Evolutionary conservation across 257 asterid species (phyloP).

Genomic region (Verbascum thapsus): DNA sequence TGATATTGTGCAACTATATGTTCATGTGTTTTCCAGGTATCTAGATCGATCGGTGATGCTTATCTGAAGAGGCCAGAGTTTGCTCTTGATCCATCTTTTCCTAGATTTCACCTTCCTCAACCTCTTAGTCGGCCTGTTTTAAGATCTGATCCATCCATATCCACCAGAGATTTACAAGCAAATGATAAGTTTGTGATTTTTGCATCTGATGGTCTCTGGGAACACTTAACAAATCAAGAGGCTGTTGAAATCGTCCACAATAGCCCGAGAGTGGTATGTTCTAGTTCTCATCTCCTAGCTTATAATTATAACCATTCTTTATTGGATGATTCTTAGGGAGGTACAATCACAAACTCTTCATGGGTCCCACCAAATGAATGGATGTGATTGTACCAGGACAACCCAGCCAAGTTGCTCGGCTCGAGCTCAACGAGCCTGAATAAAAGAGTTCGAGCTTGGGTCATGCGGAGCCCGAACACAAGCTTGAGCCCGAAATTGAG

Average conservation of each 20-base stretch:
- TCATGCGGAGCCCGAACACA: too few relatives aligned
- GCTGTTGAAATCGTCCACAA: conserved; percentile 75
- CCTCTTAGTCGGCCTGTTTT: conserved; percentile 64
- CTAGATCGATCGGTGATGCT: conserved; percentile 92
- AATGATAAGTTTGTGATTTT: conserved; percentile 73
- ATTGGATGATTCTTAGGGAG: too few relatives aligned
- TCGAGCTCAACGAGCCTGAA: too few relatives aligned
- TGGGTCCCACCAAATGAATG: too few relatives aligned
- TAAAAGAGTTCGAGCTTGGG: too few relatives aligned
- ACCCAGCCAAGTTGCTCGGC: too few relatives aligned
- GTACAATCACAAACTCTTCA: too few relatives aligned
- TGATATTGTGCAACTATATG: neutral
- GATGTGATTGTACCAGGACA: too few relatives aligned
- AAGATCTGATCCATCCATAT: conserved; percentile 69
- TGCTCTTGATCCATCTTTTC: conserved; percentile 51
- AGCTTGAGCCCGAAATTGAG: too few relatives aligned
- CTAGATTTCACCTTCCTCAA: conserved; percentile 62
- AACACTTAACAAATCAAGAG: conserved; percentile 66
- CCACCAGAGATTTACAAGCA: conserved; percentile 42
- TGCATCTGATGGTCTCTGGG: conserved; percentile 97
- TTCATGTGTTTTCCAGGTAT: conserved; percentile 50
- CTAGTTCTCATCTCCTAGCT: neutral
- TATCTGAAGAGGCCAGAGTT: conserved; percentile 78
- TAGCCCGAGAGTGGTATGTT: conserved; percentile 64
- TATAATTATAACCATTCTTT: too few relatives aligned